phyloP scores from a whole-genome alignment of 73 alveolate genomes.

The Paramecium caudatum region DNA sequence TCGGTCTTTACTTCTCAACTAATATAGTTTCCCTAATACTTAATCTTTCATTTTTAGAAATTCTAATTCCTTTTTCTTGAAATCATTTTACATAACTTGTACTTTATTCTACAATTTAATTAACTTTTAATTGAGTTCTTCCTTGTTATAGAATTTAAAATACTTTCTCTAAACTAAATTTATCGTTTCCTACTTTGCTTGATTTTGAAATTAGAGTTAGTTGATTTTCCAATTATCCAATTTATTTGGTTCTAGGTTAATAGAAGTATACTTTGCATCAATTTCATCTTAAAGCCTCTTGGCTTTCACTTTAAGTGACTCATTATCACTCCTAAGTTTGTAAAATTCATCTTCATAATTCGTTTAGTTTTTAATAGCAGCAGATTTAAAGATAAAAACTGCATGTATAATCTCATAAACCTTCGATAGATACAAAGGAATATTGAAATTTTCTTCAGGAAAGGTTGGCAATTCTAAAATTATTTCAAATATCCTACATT shows the following conservation, averaged over 20 bases:
- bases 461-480: conserved; percentile 16
- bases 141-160: background rate
- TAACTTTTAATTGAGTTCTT: conserved; percentile 35
- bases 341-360: conserved; percentile 51
- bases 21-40: background rate
- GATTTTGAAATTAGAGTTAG: background rate
- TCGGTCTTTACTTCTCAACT: conserved; percentile 13
- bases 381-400: conserved; percentile 1
- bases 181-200: background rate
- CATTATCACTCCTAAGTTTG: conserved; percentile 47
- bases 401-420: conserved; percentile 35
- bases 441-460: conserved; percentile 33
- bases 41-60: conserved; percentile 4
- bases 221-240: conserved; percentile 25
- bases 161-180: conserved; percentile 18
- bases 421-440: conserved; percentile 17
- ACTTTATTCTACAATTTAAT: conserved; percentile 11
- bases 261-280: conserved; percentile 37
- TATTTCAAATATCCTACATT: background rate
- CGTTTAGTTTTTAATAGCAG: background rate
- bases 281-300: conserved; percentile 36
- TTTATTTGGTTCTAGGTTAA: conserved; percentile 5
- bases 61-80: conserved; percentile 30
- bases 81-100: conserved; percentile 15
- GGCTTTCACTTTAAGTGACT: background rate